Base-by-base conservation (phyloP, 176 grass and related monocot genomes). In the Carex pumila region DNA sequence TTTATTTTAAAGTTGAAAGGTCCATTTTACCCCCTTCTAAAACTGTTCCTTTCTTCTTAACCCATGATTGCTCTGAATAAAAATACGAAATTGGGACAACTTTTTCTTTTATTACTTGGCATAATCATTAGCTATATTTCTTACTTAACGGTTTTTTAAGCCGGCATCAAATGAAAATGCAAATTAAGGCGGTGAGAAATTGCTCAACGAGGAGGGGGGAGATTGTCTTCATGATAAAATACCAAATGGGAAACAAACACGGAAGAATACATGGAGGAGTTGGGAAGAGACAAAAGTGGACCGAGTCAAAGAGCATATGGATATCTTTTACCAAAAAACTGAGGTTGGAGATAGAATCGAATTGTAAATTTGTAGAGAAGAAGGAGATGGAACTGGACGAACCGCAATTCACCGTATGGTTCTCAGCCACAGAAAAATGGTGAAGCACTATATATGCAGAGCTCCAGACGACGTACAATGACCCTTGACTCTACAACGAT, bases 361-460 rank as follows among this genome's bases (percentile, higher is more conserved):
- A 88, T 55, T 85, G 93, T 76, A 92, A 80, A 49, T 87, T 90
- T 61, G 93, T 90, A 37, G 97, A 99, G 88, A 99, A 92, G 87
- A 89, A 66, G 3, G 90, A 94, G 80, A 79, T 85, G 49, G 93
- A 99, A 39, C 88, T 99, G 52, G 84, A 96, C 79, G 93, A 99
- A 39, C 4, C 6, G 97, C 91, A 1, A 81, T 99, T 60, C 86
- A 89, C 30, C 89, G 91, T 22, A 86, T 93, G 5, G 89, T 99
- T 75, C 88, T 93, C 0, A 91, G 93, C 18, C 93, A 99, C 5
- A 80, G 88, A 22, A 95, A 85, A 87, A 89, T 99, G 50, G 87
- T 96, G 43, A 93, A 96, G 49, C 97, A 99, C 72, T 99, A 99
- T 50, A 91, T 99, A 99, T 50, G 93, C 83, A 6, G 93, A 99